These are phyloP conservation scores for Claviceps capensis DNA, from an alignment of 2,329 filamentous ascomycete genomes.

Conservation along the genomic window DNA sequence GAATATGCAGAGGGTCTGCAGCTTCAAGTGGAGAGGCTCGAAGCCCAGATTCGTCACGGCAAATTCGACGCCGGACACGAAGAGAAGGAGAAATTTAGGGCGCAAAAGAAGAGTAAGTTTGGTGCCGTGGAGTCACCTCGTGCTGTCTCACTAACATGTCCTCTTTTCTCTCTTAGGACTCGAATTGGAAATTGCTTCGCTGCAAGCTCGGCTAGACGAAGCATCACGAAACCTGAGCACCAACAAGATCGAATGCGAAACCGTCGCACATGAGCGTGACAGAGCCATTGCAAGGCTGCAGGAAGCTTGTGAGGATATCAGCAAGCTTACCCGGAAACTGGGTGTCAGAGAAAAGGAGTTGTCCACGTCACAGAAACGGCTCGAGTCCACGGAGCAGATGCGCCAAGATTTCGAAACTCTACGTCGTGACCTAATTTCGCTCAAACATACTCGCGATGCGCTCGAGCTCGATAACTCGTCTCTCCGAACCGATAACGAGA, in stretches of 20 bases:
- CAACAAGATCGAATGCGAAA: slow-evolving; percentile 49
- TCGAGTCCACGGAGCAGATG: slow-evolving; percentile 26
- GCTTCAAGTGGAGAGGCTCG: slow-evolving; percentile 35
- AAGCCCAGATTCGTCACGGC: slow-evolving; percentile 32
- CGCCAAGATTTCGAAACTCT: slow-evolving; percentile 25
- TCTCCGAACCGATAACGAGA: slow-evolving; percentile 27
- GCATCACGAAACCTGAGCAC: slow-evolving; percentile 47
- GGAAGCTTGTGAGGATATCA: slow-evolving; percentile 45
- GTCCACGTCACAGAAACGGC: slow-evolving; percentile 26
- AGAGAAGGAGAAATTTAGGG: slow-evolving; percentile 29
- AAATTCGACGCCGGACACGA: slow-evolving; percentile 30
- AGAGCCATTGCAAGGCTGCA: slow-evolving; percentile 49
- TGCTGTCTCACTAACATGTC: not conserved
- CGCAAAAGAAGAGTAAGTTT: slow-evolving; percentile 44
- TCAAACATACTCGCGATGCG: slow-evolving; percentile 24
- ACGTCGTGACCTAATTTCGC: slow-evolving; percentile 25
- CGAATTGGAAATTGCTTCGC: slow-evolving; percentile 43
- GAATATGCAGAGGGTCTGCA: slow-evolving; percentile 40
- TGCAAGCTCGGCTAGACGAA: slow-evolving; percentile 49
- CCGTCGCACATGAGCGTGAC: slow-evolving; percentile 50
- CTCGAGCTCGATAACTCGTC: slow-evolving; percentile 28
- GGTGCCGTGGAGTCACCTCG: not conserved
- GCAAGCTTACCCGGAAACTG: slow-evolving; percentile 30
- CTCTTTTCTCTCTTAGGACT: slow-evolving; percentile 28
- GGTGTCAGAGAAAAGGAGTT: slow-evolving; percentile 28